phyloP scores from a whole-genome alignment of 305 asterid species.

The Striga hermonthica region DNA sequence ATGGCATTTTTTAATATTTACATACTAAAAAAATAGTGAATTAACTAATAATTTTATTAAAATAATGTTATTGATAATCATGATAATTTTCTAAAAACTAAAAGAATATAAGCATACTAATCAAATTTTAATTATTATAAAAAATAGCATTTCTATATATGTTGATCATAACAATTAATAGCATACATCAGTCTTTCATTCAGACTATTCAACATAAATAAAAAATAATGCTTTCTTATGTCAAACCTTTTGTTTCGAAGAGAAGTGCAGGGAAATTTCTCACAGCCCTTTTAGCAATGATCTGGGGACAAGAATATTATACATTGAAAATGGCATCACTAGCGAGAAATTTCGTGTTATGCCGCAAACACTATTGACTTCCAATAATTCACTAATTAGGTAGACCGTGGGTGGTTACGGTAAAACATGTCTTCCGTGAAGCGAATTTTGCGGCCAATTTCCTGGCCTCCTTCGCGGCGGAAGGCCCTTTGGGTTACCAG shows the following conservation, averaged over 20 bases:
- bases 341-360: not conserved
- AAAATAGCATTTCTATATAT: not conserved
- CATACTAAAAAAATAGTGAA: no score
- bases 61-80: no score
- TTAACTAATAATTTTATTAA: no score
- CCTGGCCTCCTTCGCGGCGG: no score
- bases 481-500: no score
- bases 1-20: no score
- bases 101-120: no score
- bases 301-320: not conserved
- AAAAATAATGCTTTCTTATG: conserved; percentile 21
- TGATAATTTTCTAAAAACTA: no score
- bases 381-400: not conserved
- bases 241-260: not conserved
- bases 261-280: conserved; percentile 37
- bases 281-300: conserved; percentile 1
- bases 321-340: not conserved
- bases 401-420: no score
- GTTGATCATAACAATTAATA: not conserved
- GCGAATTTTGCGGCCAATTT: no score
- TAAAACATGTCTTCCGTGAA: no score
- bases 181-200: not conserved
- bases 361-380: not conserved
- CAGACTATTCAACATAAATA: not conserved
- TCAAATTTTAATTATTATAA: no score